Base-by-base conservation (phyloP, 2,329 filamentous ascomycete genomes). In the Harringtonia lauricola region DNA sequence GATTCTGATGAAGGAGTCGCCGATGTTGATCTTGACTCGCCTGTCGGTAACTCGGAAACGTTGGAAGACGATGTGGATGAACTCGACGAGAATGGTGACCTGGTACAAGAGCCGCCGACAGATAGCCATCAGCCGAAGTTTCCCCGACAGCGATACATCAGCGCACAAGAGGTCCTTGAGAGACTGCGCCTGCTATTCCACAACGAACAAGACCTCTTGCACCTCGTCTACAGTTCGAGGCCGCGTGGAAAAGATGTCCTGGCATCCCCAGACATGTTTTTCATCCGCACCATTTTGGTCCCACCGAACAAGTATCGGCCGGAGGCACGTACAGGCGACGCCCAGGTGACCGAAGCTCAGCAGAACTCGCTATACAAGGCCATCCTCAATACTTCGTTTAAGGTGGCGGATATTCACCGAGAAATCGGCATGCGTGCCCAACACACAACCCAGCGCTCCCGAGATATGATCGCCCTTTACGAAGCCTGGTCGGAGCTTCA, bases 241-340 rank as follows among this genome's bases (percentile, higher is more conserved):
- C 78, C 82, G 5, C 60, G 62, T 9, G 67, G 72, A 5, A 80
- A 76, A 57, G 76, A 72, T 44, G 64, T 70, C 31, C 66, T 66
- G 17, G 68, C 87, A n/a, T 79, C 69, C 3, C 77, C 86, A 2
- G 85, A 95, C 52, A 95, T 96, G 81, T 96, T 98, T 65, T 98
- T 98, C 64, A 71, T 96, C 45, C 81, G 84, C 45, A 82, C 80
- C 30, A 68, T 98, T 42, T 70, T 96, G 14, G 87, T 98, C 1
- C 88, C 94, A 2, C 92, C 92, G 2, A 98, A 95, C 59, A 83
- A 81, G 54, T 98, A 83, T 61, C 81, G 92, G 34, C 89, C 92
- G 13, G 87, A 94, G 59, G 86, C 88, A 10, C 76, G 79, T 47
- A 89, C 86, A 26, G 86, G 87, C 36, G 77, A 83, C 30, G 80